Conservation (phyloP, 2,329 filamentous ascomycete genomes). For the Penicillium griseofulvum region DNA sequence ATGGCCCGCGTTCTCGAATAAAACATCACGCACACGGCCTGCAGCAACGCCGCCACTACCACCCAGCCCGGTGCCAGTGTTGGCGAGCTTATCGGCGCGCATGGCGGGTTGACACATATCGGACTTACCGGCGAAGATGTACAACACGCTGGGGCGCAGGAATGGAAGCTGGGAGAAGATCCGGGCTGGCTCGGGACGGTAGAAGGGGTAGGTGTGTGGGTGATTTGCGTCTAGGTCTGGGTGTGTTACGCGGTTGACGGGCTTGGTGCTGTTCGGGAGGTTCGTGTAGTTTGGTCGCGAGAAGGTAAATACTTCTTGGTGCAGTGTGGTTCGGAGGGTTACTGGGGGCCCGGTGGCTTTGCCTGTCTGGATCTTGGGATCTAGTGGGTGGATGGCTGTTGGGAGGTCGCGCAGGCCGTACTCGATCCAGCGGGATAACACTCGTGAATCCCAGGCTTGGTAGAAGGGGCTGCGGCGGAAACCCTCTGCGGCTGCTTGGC, state of each 20-base stretch:
- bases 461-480: conserved; percentile 76
- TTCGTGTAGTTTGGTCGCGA: conserved; percentile 58
- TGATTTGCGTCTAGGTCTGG: conserved; percentile 44
- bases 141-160: conserved; percentile 48
- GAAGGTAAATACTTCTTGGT: conserved; percentile 71
- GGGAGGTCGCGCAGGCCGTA: conserved; percentile 75
- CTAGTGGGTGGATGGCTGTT: conserved; percentile 48
- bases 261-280: conserved; percentile 43
- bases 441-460: conserved; percentile 74
- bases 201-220: conserved; percentile 40
- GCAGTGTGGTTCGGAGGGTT: conserved; percentile 73
- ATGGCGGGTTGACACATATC: conserved; percentile 40
- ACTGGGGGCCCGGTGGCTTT: conserved; percentile 48
- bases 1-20: conserved; percentile 68
- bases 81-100: conserved; percentile 44
- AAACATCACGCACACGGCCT: conserved; percentile 65
- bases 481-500: conserved; percentile 62
- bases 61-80: conserved; percentile 40
- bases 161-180: conserved; percentile 43
- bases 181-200: conserved; percentile 41
- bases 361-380: conserved; percentile 15
- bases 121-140: conserved; percentile 46
- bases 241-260: conserved; percentile 43
- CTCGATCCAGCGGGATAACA: conserved; percentile 69
- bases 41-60: conserved; percentile 57